Evolutionary conservation across 2,329 filamentous ascomycete genomes (phyloP), one percentile per base, ranked within the genome.

Genomic region (Zymoseptoria brevis): DNA sequence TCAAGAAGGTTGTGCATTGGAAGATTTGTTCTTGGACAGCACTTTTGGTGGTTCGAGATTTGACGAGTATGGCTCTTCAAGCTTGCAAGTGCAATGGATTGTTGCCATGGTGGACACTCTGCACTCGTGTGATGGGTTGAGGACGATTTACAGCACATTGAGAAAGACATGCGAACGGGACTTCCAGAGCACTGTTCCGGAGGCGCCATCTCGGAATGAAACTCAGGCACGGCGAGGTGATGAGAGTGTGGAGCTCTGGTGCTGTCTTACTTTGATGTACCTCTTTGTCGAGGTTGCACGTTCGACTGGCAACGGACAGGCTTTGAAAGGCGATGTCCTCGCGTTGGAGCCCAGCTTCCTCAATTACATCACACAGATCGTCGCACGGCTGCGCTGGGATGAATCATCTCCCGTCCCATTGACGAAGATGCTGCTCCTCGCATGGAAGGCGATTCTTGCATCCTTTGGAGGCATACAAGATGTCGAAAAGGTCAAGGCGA

Each of bases 401-500:
- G 75, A 82, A 64, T 63, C 79, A 80, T 71, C 87, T 79, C 57
- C 65, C 80, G 87, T 80, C 77, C 88, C 79, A 21, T 73, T 75
- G 64, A 71, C 63, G 19, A 76, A 75, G 62, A 71, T 74, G 67
- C 62, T 96, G 57, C 78, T 96, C 7, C 78, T 97, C 1, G 83
- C 95, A 54, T 97, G 94, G 93, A 99, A 99, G 76, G 87, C 89
- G 0, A 83, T 96, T 8, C 78, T 97, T 16, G 81, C 97, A 2
- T 82, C 88, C 1, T 94, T 97, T 71, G 94, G 94, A 24, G 89
- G 90, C 49, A 86, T 85, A 45, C 74, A 83, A 56, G 86, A 91
- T 63, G 81, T 96, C 19, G 83, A 86, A 29, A 80, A 84, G 59
- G 82, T 90, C 35, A 97, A 96, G 73, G 79, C 80, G 62, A 85